Base-by-base conservation (phyloP, 192 early-diverging fungal species). In the Entrophospora sp. region DNA sequence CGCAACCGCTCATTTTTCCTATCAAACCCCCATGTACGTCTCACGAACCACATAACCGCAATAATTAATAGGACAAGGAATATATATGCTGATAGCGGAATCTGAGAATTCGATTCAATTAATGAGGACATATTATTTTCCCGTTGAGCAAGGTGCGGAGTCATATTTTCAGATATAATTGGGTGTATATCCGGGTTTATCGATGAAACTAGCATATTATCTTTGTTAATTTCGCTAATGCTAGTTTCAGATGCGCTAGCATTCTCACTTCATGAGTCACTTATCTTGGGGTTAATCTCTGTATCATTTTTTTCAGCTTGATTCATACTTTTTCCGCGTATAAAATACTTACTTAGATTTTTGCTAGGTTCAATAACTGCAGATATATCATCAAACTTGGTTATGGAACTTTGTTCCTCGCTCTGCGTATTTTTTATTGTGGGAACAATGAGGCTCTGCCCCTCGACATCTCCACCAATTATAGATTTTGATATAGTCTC, bases 331-430 rank as follows among this genome's bases (percentile, higher is more conserved):
- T n/a, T n/a, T n/a, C n/a, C n/a, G n/a, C n/a, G 36, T 59, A 37
- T n/a, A 22, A 59, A 61, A 61, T 27, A 61, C 44, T 42, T 22
- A 25, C 42, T 40, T 16, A 61, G 59, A 61, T 61, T 30, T 28
- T 44, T 61, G n/a, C n/a, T n/a, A n/a, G n/a, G n/a, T n/a, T n/a
- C n/a, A n/a, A n/a, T n/a, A 44, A n/a, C 10, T 30, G n/a, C 27
- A 61, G 20, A 61, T 27, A 6, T 45, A 30, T 30, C n/a, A n/a
- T n/a, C n/a, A n/a, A n/a, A n/a, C n/a, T n/a, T n/a, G n/a, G n/a
- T n/a, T n/a, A n/a, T n/a, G n/a, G 36, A 0, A 16, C 56, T 37
- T 61, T 61, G 6, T 22, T 44, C 12, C 34, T 40, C 5, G 27
- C 36, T 61, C 24, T 5, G 24, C 13, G 27, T 28, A 61, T 44